These are phyloP conservation scores for Raphanus hybrid DNA, from an alignment of 441 rosid species.

Conservation along the genomic window DNA sequence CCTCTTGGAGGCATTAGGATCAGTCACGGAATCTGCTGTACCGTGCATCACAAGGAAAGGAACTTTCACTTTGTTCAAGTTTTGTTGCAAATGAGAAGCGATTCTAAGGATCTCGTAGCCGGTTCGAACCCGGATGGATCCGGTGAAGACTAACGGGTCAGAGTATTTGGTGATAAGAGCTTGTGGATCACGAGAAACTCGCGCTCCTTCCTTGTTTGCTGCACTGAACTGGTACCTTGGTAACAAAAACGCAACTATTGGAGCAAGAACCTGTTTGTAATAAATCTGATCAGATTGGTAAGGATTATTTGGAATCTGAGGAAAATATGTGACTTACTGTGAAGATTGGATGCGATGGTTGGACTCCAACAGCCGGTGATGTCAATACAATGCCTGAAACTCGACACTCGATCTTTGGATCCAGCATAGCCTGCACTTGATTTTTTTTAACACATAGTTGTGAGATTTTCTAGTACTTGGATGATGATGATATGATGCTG, in stretches of 20 bases:
- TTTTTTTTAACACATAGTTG: background rate
- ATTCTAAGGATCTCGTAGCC: constrained; percentile 90
- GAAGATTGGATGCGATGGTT: constrained; percentile 86
- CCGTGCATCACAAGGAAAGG: constrained; percentile 88
- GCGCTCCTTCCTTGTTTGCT: constrained; percentile 74
- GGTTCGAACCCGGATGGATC: constrained; percentile 69
- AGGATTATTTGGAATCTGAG: background rate
- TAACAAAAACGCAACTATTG: constrained; percentile 62
- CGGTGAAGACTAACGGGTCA: constrained; percentile 86
- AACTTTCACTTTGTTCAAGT: constrained; percentile 55
- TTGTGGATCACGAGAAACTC: constrained; percentile 76
- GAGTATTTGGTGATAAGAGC: constrained; percentile 85
- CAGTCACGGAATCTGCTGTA: constrained; percentile 71
- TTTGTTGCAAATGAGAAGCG: constrained; percentile 64
- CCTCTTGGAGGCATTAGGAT: constrained; percentile 69
- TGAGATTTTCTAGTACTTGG: background rate
- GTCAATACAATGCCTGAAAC: constrained; percentile 76
- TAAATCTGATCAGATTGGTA: constrained; percentile 19
- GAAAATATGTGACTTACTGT: constrained; percentile 42
- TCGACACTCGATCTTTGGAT: constrained; percentile 66
- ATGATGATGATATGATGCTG: background rate
- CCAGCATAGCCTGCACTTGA: constrained; percentile 66
- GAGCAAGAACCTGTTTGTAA: constrained; percentile 68
- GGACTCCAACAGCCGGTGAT: constrained; percentile 95
- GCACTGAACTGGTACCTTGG: constrained; percentile 71